Evolutionary conservation across 176 grass and related monocot species (phyloP).

Genomic region (Cymbopogon citratus): DNA sequence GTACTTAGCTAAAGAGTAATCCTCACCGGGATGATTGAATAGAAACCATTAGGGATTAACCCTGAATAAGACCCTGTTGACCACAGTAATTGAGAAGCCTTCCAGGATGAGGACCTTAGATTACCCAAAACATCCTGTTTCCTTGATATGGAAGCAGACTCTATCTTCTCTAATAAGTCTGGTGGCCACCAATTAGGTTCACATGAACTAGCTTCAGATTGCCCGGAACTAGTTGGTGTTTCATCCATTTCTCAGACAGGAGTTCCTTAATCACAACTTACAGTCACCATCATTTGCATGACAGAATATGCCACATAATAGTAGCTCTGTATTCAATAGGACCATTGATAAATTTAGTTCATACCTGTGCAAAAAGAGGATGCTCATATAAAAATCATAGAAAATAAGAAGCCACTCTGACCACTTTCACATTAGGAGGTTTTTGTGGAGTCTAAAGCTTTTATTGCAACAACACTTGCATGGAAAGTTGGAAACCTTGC

Average conservation of each 20-base stretch:
- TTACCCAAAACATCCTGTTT: constrained; percentile 48
- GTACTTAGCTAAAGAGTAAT: neutral
- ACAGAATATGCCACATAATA: neutral
- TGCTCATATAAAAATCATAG: constrained; percentile 22
- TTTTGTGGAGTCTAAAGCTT: neutral
- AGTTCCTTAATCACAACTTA: constrained; percentile 27
- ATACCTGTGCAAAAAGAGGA: constrained; percentile 35
- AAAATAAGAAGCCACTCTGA: constrained; percentile 16
- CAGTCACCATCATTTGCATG: constrained; percentile 24
- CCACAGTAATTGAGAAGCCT: constrained; percentile 89
- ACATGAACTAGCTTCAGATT: constrained; percentile 55
- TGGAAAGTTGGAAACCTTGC: neutral
- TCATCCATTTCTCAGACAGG: constrained; percentile 63
- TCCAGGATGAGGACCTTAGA: constrained; percentile 47
- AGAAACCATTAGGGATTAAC: constrained; percentile 93
- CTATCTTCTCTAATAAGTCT: constrained; percentile 71
- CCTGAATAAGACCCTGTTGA: constrained; percentile 78
- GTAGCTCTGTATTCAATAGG: neutral
- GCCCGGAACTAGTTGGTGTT: constrained; percentile 50
- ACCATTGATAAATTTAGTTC: constrained; percentile 7
- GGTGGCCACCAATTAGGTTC: constrained; percentile 74
- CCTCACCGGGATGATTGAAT: constrained; percentile 93
- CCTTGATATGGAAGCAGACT: constrained; percentile 69
- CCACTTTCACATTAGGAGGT: neutral
- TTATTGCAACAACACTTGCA: constrained; percentile 10